These are phyloP conservation scores for Harringtonia aguacate DNA, from an alignment of 2,329 filamentous ascomycete genomes.

Conservation along the genomic window DNA sequence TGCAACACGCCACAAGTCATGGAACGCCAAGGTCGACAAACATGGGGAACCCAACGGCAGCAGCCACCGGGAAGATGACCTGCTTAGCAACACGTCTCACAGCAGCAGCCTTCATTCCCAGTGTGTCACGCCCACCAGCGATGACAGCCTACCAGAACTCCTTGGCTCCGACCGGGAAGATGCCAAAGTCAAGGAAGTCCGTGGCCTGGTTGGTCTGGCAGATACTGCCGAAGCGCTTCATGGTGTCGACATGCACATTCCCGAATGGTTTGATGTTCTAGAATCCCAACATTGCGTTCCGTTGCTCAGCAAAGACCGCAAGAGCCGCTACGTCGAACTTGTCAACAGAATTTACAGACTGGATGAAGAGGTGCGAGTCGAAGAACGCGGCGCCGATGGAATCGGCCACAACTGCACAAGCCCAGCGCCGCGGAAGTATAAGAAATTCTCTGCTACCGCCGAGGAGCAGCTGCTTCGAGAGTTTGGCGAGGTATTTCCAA, in stretches of 20 bases:
- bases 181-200: no score
- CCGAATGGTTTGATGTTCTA: conserved; percentile 2
- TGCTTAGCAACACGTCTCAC: no score
- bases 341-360: conserved; percentile 2
- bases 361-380: background rate
- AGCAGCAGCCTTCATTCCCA: no score
- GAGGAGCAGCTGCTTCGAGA: no score
- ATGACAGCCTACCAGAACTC: no score
- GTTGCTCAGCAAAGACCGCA: background rate
- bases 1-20: background rate
- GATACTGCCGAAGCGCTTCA: background rate
- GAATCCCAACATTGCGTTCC: background rate
- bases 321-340: conserved; percentile 2
- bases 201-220: background rate
- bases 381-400: background rate
- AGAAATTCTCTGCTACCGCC: rapidly evolving
- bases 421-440: no score
- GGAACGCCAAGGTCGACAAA: background rate
- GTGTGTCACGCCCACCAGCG: no score
- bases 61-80: background rate
- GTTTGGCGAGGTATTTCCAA: no score
- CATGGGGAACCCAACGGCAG: background rate
- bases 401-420: background rate
- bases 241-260: background rate
- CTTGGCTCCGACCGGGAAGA: no score